phyloP scores from a whole-genome alignment of 352 stramenopile species.

The Phytopythium montanum region DNA sequence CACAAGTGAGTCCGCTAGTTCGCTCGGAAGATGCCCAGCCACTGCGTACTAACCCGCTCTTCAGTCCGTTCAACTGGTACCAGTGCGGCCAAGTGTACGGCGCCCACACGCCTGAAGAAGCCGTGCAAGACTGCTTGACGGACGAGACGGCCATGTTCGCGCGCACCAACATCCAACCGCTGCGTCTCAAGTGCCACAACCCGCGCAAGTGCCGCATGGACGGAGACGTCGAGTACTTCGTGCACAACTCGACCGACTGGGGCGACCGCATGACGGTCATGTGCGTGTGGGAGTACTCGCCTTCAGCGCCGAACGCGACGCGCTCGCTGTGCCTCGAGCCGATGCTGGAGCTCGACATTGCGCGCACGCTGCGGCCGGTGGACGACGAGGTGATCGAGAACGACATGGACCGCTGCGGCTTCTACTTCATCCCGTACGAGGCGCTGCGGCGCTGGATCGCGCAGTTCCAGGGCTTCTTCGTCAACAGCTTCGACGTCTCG shows the following conservation, averaged over 20 bases:
- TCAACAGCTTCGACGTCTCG: conserved; percentile 78
- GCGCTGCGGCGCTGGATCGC: conserved; percentile 69
- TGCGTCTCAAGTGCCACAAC: conserved; percentile 65
- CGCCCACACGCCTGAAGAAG: conserved; percentile 34
- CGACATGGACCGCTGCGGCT: conserved; percentile 71
- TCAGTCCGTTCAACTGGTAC: conserved; percentile 80
- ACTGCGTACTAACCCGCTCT: background rate
- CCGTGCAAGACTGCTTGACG: conserved; percentile 48
- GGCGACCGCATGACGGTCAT: conserved; percentile 81
- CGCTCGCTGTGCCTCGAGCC: conserved; percentile 67
- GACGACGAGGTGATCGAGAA: conserved; percentile 63
- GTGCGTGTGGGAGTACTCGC: conserved; percentile 80
- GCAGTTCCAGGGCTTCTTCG: conserved; percentile 79
- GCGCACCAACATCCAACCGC: conserved; percentile 65
- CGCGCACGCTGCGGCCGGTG: conserved; percentile 47
- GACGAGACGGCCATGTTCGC: conserved; percentile 68
- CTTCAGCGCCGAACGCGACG: conserved; percentile 24
- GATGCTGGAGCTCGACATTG: conserved; percentile 70
- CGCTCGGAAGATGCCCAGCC: background rate
- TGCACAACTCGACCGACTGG: conserved; percentile 78
- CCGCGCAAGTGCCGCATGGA: conserved; percentile 46
- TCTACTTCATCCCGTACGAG: conserved; percentile 85
- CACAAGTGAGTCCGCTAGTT: conserved; percentile 45
- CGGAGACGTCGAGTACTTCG: conserved; percentile 69
- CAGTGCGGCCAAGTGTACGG: conserved; percentile 53